Percentiles rank a stretch among this genome's conserved stretches.
Evolutionary conservation across 129 eudicot species (phyloP).

Genomic region (Deinandra increscens): DNA sequence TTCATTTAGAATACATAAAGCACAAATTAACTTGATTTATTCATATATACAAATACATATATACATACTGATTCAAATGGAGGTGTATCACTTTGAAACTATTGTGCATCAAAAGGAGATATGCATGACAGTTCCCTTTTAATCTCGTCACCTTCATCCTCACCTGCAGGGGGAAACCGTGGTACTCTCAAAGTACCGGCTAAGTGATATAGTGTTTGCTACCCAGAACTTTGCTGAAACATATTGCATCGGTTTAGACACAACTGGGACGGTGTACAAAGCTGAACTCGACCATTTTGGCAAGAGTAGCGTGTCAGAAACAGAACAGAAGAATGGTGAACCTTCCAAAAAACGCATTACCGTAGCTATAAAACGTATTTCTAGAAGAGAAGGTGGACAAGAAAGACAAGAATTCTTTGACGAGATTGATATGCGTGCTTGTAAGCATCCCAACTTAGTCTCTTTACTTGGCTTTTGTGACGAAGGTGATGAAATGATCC

Average conservation of each 20-base stretch:
- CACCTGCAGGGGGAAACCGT: slow-evolving; percentile 10
- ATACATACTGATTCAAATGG: too few species aligned
- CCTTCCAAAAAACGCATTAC: not conserved
- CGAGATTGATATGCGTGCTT: slow-evolving; percentile 10
- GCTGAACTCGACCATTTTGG: slow-evolving; percentile 4
- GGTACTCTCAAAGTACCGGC: not conserved
- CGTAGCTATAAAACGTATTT: slow-evolving; percentile 7
- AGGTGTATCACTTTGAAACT: too few species aligned
- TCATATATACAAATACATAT: too few species aligned
- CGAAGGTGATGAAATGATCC: slow-evolving; percentile 8
- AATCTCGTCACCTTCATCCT: too few species aligned
- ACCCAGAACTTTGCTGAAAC: not conserved
- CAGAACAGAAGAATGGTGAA: not conserved
- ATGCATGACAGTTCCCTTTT: too few species aligned
- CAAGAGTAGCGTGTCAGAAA: not conserved
- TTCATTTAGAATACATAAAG: too few species aligned
- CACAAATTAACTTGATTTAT: too few species aligned
- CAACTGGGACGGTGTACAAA: not conserved
- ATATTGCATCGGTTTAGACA: not conserved
- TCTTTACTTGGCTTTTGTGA: slow-evolving; percentile 11
- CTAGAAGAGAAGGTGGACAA: not conserved
- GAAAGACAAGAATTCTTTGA: not conserved
- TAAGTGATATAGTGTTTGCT: not conserved
- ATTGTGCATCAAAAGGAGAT: too few species aligned
- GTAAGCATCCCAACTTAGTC: slow-evolving; percentile 13